Conservation (phyloP, 2,329 filamentous ascomycete species). For the Chaetomiaceae sp. region DNA sequence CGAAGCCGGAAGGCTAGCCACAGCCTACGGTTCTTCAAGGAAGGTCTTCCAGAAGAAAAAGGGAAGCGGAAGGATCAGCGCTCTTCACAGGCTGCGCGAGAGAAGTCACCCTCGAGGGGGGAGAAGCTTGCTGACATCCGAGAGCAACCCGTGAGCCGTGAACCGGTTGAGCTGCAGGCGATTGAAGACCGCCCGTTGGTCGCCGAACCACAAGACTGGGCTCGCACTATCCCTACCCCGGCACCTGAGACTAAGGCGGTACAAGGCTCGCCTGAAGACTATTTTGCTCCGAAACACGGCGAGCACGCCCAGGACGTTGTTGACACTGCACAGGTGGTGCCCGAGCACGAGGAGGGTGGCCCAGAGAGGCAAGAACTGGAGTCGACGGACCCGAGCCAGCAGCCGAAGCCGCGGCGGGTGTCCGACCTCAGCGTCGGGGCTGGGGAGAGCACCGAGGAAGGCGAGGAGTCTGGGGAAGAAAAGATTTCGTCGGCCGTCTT, state of each 20-base stretch:
- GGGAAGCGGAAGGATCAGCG: constrained; percentile 48
- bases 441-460: constrained; percentile 42
- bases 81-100: constrained; percentile 31
- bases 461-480: constrained; percentile 68
- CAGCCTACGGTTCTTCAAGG: constrained; percentile 63
- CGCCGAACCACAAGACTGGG: background rate
- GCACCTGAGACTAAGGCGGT: constrained; percentile 14
- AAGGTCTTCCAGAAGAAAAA: constrained; percentile 59
- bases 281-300: constrained; percentile 17
- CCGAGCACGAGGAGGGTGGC: background rate
- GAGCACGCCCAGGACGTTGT: constrained; percentile 6
- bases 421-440: constrained; percentile 39
- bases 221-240: constrained; percentile 14
- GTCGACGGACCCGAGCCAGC: constrained; percentile 10
- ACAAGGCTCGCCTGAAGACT: constrained; percentile 23
- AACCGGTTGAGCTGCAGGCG: background rate
- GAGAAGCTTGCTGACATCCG: constrained; percentile 29
- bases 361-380: constrained; percentile 5
- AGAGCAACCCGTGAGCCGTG: constrained; percentile 20
- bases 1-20: constrained; percentile 65
- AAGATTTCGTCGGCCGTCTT: constrained; percentile 86
- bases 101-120: constrained; percentile 38
- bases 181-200: constrained; percentile 4
- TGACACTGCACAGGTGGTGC: constrained; percentile 1
- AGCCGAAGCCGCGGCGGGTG: constrained; percentile 30